Base-by-base conservation (phyloP, 352 stramenopile genomes). In the Pythium utonaiense region DNA sequence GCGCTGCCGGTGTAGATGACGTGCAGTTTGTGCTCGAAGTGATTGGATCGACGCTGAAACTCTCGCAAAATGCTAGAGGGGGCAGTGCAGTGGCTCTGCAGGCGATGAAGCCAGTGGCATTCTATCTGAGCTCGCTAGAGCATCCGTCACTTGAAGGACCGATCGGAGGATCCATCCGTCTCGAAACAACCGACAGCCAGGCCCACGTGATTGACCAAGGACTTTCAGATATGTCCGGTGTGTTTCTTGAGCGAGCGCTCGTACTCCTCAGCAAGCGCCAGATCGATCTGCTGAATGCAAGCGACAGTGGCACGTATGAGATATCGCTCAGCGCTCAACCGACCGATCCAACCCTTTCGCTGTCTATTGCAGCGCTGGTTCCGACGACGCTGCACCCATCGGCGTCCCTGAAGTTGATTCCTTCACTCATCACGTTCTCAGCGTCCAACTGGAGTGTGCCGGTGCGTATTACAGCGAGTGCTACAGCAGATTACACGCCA, bases 101-200 rank as follows among this genome's bases (percentile, higher is more conserved):
- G 0, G 77, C 33, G 1, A 74, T 76, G 57, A 66, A 74, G 24
- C 27, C 58, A 2, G 62, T 88, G 0, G 40, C 54, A 3, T 17
- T 89, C 2, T 19, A 57, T 6, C 17, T 89, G 8, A 33, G 64
- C 28, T 65, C 56, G 17, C 48, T 89, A 3, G 2, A 55, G 17
- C 77, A 91, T 16, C 80, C 83, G 5, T 28, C 68, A 19, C 45
- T 91, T 3, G 83, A 92, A 67, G 83, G 80, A 13, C 62, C 75
- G 0, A 63, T 91, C 9, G 83, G 79, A 0, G 58, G 54, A 28
- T 53, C 47, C 12, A 51, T 90, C 13, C 67, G 79, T 3, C 21
- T 92, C 14, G 73, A 88, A 5, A 90, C 77, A 6, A 58, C 82
- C 8, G 74, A 89, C 57, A 57, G 10, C 16, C 30, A 53, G 51